Conservation (phyloP, 176 grass and related monocot species). For the Aegilops longissima region DNA sequence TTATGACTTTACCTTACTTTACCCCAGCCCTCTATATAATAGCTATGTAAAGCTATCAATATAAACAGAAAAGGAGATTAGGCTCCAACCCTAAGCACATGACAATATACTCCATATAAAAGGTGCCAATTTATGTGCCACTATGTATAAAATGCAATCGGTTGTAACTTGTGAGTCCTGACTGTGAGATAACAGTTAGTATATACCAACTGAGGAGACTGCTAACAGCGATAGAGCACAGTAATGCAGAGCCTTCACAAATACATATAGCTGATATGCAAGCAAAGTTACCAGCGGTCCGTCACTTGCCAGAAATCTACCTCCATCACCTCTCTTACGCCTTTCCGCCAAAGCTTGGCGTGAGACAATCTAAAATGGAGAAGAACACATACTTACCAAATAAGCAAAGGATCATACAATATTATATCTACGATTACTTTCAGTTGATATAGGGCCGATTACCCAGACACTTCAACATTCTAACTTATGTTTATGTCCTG, state of each 20-base stretch:
- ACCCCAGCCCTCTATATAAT: background rate
- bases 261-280: conserved; percentile 8
- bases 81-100: background rate
- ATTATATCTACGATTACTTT: background rate
- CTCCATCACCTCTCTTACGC: conserved; percentile 64
- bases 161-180: background rate
- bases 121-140: background rate
- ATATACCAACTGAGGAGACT: background rate
- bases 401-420: background rate
- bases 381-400: conserved; percentile 26
- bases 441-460: background rate
- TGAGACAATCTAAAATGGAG: conserved; percentile 61
- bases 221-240: background rate
- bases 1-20: background rate
- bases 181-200: background rate
- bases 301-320: conserved; percentile 62
- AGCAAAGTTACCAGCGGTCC: conserved; percentile 42
- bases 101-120: background rate
- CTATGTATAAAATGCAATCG: background rate
- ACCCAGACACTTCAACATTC: background rate
- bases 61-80: background rate
- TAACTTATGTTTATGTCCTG: background rate
- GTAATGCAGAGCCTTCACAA: conserved; percentile 5
- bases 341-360: conserved; percentile 66
- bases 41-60: background rate